phyloP scores from a whole-genome alignment of 441 rosid genomes.

The Capsella rubella region DNA sequence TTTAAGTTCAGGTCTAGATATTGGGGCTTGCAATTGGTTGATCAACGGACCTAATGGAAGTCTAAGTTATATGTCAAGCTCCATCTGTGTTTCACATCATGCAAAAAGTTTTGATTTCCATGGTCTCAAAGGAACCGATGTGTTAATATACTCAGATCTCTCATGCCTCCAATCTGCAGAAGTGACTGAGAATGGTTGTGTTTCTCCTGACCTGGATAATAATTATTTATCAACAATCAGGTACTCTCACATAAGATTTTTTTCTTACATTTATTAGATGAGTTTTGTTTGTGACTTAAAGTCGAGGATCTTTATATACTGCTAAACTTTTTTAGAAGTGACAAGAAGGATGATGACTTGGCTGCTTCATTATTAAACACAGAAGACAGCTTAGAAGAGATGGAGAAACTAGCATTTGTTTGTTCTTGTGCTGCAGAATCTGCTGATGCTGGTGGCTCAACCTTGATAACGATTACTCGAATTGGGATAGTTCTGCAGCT shows the following conservation, averaged over 20 bases:
- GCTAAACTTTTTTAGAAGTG: slow-evolving; percentile 42
- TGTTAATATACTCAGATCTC: slow-evolving; percentile 70
- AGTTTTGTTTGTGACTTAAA: slow-evolving; percentile 4
- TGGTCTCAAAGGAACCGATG: slow-evolving; percentile 60
- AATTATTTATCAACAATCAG: slow-evolving; percentile 48
- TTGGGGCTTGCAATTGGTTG: slow-evolving; percentile 88
- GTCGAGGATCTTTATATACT: slow-evolving; percentile 12
- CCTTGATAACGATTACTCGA: slow-evolving; percentile 61
- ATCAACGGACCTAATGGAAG: slow-evolving; percentile 61
- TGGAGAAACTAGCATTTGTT: slow-evolving; percentile 73
- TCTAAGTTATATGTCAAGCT: slow-evolving; percentile 62
- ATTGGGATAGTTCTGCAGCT: slow-evolving; percentile 69
- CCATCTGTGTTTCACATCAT: slow-evolving; percentile 63
- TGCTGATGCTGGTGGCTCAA: slow-evolving; percentile 83
- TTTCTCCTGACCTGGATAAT: slow-evolving; percentile 31
- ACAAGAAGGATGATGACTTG: slow-evolving; percentile 45
- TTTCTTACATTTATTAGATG: background rate
- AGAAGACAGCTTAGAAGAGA: slow-evolving; percentile 65
- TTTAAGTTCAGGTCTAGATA: slow-evolving; percentile 83
- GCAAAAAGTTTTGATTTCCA: slow-evolving; percentile 65
- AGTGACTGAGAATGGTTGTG: slow-evolving; percentile 42
- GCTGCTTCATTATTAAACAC: slow-evolving; percentile 48
- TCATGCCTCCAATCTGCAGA: slow-evolving; percentile 50
- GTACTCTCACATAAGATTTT: slow-evolving; percentile 41
- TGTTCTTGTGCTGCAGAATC: slow-evolving; percentile 68